These are phyloP conservation scores for Polyporus arcularius DNA, from an alignment of 768 basidiomycete species.

Conservation along the genomic window DNA sequence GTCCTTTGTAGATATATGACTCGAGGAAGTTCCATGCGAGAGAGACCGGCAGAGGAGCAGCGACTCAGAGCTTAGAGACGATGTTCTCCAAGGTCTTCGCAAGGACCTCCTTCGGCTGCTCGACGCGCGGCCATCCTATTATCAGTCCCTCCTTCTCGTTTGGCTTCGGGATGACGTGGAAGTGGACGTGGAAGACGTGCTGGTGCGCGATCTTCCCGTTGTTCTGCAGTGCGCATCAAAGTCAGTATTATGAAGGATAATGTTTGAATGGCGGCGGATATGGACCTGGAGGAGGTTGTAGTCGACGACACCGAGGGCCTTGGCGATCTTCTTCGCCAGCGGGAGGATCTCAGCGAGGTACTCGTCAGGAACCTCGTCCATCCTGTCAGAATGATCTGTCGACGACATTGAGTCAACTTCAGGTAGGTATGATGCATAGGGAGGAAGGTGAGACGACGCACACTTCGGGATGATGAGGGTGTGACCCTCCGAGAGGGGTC, in stretches of 20 bases:
- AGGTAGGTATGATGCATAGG: not conserved
- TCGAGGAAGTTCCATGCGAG: no score
- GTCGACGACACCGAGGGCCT: constrained; percentile 69
- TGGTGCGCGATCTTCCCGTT: constrained; percentile 60
- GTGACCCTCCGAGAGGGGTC: constrained; percentile 87
- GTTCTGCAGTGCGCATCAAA: constrained; percentile 44
- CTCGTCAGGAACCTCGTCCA: constrained; percentile 87
- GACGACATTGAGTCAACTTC: not conserved
- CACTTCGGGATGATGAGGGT: constrained; percentile 92
- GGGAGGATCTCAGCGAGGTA: constrained; percentile 75
- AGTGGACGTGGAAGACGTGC: constrained; percentile 82
- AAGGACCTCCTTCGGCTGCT: constrained; percentile 5
- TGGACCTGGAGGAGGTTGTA: constrained; percentile 81
- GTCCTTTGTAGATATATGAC: no score
- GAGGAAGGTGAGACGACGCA: constrained; percentile 30
- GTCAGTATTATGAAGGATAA: not conserved
- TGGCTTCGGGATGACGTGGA: constrained; percentile 93
- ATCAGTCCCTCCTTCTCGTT: constrained; percentile 70
- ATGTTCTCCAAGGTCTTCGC: constrained; percentile 5
- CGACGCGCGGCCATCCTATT: constrained; percentile 71
- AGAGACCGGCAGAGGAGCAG: no score
- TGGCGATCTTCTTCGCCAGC: constrained; percentile 82
- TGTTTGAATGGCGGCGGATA: not conserved
- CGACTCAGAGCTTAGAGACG: not conserved
- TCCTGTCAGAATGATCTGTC: constrained; percentile 78